Percentiles rank a stretch among this genome's conserved stretches.
Conservation (phyloP, 2,329 filamentous ascomycete species). For the Boeremia exigua region DNA sequence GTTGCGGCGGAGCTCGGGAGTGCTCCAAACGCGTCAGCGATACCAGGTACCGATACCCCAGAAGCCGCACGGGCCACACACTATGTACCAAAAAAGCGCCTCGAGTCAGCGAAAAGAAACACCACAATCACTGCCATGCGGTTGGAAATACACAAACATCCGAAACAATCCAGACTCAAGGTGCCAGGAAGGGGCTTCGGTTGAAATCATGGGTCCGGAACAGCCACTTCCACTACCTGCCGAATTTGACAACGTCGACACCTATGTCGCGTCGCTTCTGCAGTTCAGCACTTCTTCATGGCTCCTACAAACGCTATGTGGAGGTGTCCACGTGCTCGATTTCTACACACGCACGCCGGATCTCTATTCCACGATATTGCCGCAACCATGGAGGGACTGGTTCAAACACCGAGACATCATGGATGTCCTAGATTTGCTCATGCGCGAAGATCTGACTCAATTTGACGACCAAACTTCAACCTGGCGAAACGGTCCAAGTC, state of each 20-base stretch:
- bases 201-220: slow-evolving; percentile 54
- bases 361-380: slow-evolving; percentile 78
- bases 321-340: slow-evolving; percentile 95
- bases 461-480: slow-evolving; percentile 17
- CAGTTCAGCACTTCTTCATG: slow-evolving; percentile 75
- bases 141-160: slow-evolving; percentile 15
- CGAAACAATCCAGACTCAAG: background rate
- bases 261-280: slow-evolving; percentile 80
- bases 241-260: slow-evolving; percentile 73
- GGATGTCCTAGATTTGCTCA: slow-evolving; percentile 78
- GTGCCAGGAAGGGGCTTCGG: slow-evolving; percentile 17
- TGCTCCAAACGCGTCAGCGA: slow-evolving; percentile 5
- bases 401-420: slow-evolving; percentile 74
- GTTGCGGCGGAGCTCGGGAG: slow-evolving; percentile 18
- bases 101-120: slow-evolving; percentile 14
- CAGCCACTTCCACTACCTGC: slow-evolving; percentile 70
- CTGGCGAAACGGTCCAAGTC: slow-evolving; percentile 54
- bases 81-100: slow-evolving; percentile 10
- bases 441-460: slow-evolving; percentile 73
- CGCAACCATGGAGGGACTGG: slow-evolving; percentile 81
- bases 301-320: slow-evolving; percentile 86
- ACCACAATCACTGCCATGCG: slow-evolving; percentile 14
- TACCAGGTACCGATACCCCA: slow-evolving; percentile 3
- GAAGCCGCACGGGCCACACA: slow-evolving; percentile 14
- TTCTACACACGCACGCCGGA: slow-evolving; percentile 89